Base-by-base conservation (phyloP, 106 monocot genomes). In the Platanthera zijinensis region DNA sequence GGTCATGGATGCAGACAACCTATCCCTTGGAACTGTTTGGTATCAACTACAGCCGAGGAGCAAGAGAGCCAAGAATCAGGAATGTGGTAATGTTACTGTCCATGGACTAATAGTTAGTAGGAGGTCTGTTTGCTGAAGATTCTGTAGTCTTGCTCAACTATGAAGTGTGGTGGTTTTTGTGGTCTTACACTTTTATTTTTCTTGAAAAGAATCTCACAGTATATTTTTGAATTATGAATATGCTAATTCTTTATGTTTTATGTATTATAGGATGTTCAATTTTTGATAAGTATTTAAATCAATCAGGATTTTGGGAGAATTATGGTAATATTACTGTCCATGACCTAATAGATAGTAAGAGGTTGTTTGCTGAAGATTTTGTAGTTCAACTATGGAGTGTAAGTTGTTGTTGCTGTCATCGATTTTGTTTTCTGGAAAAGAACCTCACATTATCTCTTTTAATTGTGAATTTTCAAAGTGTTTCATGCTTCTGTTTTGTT, bases 31-130 rank as follows among this genome's bases (percentile, higher is more conserved):
- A 56, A 79, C 81, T 12, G 64, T 73, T 15, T 94, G 94, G 94
- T 94, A 89, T 82, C 75, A 71, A 50, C 64, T 94, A 53, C 86
- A 89, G 51, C 87, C 94, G 45, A 87, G 74, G 77, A 87, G 69
- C 71, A 94, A 89, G 85, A 85, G 80, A 77, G 74, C 83, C 28
- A 89, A 89, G 85, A 80, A 70, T 48, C 84, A 75, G 82, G 85
- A 87, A n/a, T 82, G 88, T 76, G 94, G 94, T 94, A 91, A 80
- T 50, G 28, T 11, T 17, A 21, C 51, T 47, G 6, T 59, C 25
- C 28, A 10, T 32, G 66, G 8, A 8, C 30, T 32, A 10, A 6
- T 66, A 25, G 32, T 10, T 67, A 21, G 39, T 39, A 61, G 1
- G 6, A 61, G 7, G 59, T 6, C 21, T 5, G 25, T 66, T 19